Conservation (phyloP, 139 green algal genomes). For the Coelastrella sp. region DNA sequence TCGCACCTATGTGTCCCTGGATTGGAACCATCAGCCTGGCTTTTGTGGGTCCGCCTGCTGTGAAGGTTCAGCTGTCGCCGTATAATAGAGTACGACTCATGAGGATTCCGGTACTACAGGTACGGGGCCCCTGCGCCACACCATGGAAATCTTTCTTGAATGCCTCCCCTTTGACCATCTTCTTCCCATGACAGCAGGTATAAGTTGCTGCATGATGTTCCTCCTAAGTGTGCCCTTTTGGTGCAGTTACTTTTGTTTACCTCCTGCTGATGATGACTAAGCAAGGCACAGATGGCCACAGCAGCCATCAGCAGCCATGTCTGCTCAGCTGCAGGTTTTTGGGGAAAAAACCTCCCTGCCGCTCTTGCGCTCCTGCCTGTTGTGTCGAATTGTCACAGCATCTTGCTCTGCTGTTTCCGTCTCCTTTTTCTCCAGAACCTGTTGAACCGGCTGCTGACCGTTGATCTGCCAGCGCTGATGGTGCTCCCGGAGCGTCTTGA, state of each 20-base stretch:
- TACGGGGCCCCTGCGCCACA: not conserved
- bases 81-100: conserved; percentile 96
- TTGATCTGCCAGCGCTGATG: conserved; percentile 95
- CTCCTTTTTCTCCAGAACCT: conserved; percentile 75
- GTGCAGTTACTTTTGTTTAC: not conserved
- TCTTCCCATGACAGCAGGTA: too few species aligned
- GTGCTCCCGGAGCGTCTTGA: conserved; percentile 91
- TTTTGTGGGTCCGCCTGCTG: conserved; percentile 90
- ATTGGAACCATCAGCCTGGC: conserved; percentile 91
- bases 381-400: not conserved
- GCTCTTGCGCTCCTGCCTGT: not conserved
- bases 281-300: too few species aligned
- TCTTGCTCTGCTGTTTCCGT: not conserved
- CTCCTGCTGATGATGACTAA: not conserved
- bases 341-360: not conserved
- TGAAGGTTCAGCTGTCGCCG: conserved; percentile 94
- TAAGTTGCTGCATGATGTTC: too few species aligned
- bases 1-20: conserved; percentile 93
- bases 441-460: conserved; percentile 90
- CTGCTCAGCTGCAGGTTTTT: not conserved
- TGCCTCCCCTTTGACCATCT: too few species aligned
- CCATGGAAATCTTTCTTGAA: too few species aligned
- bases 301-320: not conserved
- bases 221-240: too few species aligned
- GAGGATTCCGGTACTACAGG: conserved; percentile 90